A percentile compares a stretch with the other conserved stretches of the same genome.
Evolutionary conservation across 164 flowering plant genomes (phyloP).

Genomic region (Magnolia sinica): DNA sequence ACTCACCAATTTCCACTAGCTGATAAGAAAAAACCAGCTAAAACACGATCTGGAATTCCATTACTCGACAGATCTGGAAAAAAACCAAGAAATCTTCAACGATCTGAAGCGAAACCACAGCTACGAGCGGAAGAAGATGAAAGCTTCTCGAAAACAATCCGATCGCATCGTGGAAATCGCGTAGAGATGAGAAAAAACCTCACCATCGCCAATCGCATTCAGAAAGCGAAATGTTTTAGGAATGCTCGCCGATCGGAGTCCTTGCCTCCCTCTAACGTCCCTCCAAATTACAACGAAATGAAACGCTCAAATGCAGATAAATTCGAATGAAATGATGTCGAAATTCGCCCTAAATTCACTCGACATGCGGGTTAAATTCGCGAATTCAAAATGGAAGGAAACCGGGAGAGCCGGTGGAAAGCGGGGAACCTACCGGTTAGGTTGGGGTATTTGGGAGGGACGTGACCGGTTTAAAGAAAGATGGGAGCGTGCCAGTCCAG

Average conservation of each 20-base stretch:
- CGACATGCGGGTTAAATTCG: conserved; percentile 31
- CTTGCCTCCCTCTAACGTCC: conserved; percentile 8
- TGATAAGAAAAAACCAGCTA: not conserved
- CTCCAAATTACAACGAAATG: not conserved
- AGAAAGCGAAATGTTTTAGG: not conserved
- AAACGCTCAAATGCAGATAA: conserved; percentile 6
- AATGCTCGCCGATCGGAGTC: conserved; percentile 8
- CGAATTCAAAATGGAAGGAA: conserved; percentile 3
- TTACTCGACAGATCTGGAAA: conserved; percentile 5
- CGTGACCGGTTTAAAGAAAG: conserved; percentile 19
- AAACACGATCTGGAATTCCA: not conserved
- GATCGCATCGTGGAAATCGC: conserved; percentile 17
- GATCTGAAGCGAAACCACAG: not conserved
- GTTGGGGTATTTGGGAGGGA: not conserved
- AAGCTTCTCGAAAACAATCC: not conserved
- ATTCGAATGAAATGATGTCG: conserved; percentile 10
- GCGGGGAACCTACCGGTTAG: conserved; percentile 24
- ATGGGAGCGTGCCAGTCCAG: not conserved
- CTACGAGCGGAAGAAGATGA: not conserved
- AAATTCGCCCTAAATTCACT: conserved; percentile 45
- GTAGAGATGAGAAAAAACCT: conserved; percentile 6
- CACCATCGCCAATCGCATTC: not conserved
- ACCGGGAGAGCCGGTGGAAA: conserved; percentile 26
- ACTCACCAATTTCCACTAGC: conserved; percentile 10
- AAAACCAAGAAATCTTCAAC: not conserved